Percentiles rank a stretch among this genome's conserved stretches.
phyloP scores from a whole-genome alignment of 192 early-diverging fungal genomes.

The Entrophospora sp. region DNA sequence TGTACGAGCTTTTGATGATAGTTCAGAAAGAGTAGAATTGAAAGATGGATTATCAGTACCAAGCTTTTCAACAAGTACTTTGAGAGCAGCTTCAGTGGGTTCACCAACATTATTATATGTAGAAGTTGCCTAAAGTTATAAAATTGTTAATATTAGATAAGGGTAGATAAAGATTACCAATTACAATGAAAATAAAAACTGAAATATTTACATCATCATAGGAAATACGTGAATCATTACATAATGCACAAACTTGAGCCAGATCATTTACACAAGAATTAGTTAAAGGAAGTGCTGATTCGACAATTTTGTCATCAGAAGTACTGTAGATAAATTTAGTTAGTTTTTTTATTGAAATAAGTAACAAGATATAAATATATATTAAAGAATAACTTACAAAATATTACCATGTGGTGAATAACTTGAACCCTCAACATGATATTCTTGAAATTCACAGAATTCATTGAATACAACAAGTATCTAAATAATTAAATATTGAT shows the following conservation, averaged over 20 bases:
- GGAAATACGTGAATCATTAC: conserved; percentile 83
- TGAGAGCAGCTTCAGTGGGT: conserved; percentile 96
- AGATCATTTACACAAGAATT: conserved; percentile 60
- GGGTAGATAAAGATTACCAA: not conserved
- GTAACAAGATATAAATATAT: too few species aligned
- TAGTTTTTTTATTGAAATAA: too few species aligned
- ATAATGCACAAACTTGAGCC: conserved; percentile 73
- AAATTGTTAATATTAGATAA: not conserved
- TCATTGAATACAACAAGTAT: conserved; percentile 46
- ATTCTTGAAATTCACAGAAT: conserved; percentile 48
- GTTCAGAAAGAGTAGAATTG: conserved; percentile 46
- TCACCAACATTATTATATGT: conserved; percentile 80
- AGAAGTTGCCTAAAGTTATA: conserved; percentile 27
- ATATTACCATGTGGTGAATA: conserved; percentile 76
- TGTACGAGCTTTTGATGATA: conserved; percentile 47
- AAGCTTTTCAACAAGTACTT: conserved; percentile 88
- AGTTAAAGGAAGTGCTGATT: conserved; percentile 44
- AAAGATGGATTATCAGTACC: conserved; percentile 62
- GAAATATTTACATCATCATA: conserved; percentile 59
- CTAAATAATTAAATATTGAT: conserved; percentile 11
- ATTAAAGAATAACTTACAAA: too few species aligned
- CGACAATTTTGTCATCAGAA: conserved; percentile 36
- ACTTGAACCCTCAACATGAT: conserved; percentile 71
- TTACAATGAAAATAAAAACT: conserved; percentile 14
- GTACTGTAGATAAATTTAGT: too few species aligned